Evolutionary conservation across 352 stramenopile genomes (phyloP), one percentile per base, ranked within the genome.

Genomic region (Globisporangium mamillatum): DNA sequence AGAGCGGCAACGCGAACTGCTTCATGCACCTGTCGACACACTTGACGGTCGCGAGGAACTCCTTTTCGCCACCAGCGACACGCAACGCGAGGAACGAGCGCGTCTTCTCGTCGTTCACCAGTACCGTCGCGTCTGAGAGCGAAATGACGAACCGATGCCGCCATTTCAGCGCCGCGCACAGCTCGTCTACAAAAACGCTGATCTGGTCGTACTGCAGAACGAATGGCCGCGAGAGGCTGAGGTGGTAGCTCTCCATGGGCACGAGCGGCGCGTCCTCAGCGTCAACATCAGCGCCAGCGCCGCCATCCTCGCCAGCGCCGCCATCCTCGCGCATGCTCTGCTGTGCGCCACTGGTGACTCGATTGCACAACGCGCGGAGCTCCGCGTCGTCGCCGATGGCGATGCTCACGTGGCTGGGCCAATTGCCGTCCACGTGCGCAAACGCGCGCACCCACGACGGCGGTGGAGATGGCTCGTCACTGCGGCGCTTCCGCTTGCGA

Each of bases 141-240:
- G 74, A 71, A 4, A 93, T 44, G 24, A 61, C 60, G 38, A 92
- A 91, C 20, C 83, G 59, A 69, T 83, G 75, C 25, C 82, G 77
- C 79, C 86, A 92, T 70, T 91, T 91, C 46, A 95, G 79, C 1
- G 82, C 82, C 10, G 77, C 66, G 52, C 84, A 80, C 41, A 95
- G 74, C 3, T 81, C 79, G 22, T 86, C 74, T 9, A 95, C 80
- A 52, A 95, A 95, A 0, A 60, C 34, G 34, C 84, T 68, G 63
- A 95, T 95, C 64, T 91, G 84, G 60, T 86, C 70, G 64, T 79
- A 90, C 1, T 62, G 84, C 63, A 95, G 78, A 41, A 87, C 76
- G 61, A 95, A 95, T 24, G 88, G 85, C 32, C 86, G 78, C 50
- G 88, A 93, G 22, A 95, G 74, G 66, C 88, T 95, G 68, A 95